Evolutionary conservation across 1,284 basidiomycete genomes (phyloP).

Genomic region (Xerocomus amazonicus): DNA sequence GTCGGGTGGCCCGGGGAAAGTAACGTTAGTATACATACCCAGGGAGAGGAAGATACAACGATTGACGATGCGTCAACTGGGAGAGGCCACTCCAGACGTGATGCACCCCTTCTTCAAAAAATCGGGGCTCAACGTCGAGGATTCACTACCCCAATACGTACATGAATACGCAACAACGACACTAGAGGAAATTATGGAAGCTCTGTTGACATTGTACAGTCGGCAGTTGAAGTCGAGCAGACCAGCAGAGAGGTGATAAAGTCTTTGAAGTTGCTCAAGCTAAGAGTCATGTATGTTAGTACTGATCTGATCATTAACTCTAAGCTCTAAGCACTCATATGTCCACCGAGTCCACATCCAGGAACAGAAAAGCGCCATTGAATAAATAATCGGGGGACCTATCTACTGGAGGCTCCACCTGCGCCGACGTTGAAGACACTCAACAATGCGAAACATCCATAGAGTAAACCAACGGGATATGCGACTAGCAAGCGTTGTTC

Average conservation of each 20-base stretch:
- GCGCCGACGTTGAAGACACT: slow-evolving; percentile 72
- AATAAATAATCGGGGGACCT: slow-evolving; percentile 14
- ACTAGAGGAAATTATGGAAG: slow-evolving; percentile 83
- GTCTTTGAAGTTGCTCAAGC: neutral
- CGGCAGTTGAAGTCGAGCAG: slow-evolving; percentile 52
- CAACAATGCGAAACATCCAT: slow-evolving; percentile 88
- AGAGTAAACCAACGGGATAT: slow-evolving; percentile 89
- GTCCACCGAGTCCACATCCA: neutral
- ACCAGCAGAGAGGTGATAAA: slow-evolving; percentile 3
- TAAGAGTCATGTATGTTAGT: no score
- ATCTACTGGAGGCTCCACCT: slow-evolving; percentile 27
- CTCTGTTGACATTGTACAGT: slow-evolving; percentile 76
- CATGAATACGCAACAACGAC: slow-evolving; percentile 83
- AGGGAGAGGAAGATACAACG: slow-evolving; percentile 63
- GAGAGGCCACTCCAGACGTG: slow-evolving; percentile 83
- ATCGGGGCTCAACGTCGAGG: slow-evolving; percentile 76
- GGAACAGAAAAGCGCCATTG: slow-evolving; percentile 4
- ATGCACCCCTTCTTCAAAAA: slow-evolving; percentile 85
- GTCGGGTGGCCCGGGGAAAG: slow-evolving; percentile 18
- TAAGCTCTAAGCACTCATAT: no score
- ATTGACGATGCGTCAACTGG: slow-evolving; percentile 77
- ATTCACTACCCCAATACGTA: slow-evolving; percentile 79
- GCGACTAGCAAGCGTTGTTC: slow-evolving; percentile 90
- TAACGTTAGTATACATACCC: slow-evolving; percentile 47
- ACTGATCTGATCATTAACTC: no score